Conservation (phyloP, 2,329 filamentous ascomycete species). For the Ceratocystis colombiana region DNA sequence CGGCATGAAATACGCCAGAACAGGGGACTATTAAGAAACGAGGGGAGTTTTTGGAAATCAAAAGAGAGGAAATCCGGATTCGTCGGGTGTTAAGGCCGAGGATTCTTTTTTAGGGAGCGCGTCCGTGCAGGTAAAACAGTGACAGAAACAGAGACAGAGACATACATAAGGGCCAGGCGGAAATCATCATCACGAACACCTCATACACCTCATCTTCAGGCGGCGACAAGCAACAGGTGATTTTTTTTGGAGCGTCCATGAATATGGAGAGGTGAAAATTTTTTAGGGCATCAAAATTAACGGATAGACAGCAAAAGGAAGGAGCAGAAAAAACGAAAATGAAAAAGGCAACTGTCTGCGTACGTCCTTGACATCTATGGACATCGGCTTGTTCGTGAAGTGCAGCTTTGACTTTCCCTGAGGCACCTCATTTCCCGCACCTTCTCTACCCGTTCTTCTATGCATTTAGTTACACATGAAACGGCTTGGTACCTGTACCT, state of each 20-base stretch:
- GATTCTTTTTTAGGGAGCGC: background rate
- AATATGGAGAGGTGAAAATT: too few species aligned
- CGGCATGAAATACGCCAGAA: background rate
- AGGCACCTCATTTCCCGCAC: background rate
- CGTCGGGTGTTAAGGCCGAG: background rate
- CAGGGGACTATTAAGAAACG: background rate
- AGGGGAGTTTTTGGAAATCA: background rate
- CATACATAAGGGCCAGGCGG: too few species aligned
- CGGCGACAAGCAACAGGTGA: too few species aligned
- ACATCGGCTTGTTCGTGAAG: too few species aligned
- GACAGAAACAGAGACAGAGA: background rate
- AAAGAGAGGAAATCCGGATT: background rate
- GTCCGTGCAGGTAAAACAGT: conserved; percentile 9
- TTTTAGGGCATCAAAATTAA: too few species aligned
- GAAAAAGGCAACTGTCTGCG: background rate
- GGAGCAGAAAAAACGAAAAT: too few species aligned
- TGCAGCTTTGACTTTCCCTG: background rate
- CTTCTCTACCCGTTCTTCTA: background rate
- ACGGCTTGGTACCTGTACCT: background rate
- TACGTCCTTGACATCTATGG: background rate
- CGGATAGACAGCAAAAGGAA: too few species aligned
- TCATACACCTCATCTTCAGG: too few species aligned
- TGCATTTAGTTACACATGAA: background rate
- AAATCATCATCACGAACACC: too few species aligned
- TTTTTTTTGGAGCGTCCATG: too few species aligned